phyloP scores from a whole-genome alignment of 805 yeast species.

The Candida mattraensis region DNA sequence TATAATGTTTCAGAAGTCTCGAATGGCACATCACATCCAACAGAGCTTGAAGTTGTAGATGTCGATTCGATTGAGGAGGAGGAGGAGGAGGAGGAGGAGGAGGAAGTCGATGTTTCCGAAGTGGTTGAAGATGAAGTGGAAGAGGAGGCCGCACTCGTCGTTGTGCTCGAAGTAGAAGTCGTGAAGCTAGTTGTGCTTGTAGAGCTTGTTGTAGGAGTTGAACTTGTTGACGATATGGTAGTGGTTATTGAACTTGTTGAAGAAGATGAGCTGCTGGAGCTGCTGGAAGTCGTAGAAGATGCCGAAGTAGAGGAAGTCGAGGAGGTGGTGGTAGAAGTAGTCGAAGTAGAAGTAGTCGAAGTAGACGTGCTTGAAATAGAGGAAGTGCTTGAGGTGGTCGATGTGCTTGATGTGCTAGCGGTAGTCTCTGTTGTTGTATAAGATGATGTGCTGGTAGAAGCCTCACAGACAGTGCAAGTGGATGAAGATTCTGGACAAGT shows the following conservation, averaged over 20 bases:
- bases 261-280: slow-evolving; percentile 6
- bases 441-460: neutral
- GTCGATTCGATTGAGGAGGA: slow-evolving; percentile 6
- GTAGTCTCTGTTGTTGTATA: slow-evolving; percentile 4
- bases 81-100: slow-evolving; percentile 8
- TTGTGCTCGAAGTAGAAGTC: slow-evolving; percentile 2
- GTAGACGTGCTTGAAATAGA: slow-evolving; percentile 6
- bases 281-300: slow-evolving; percentile 4
- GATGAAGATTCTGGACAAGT: neutral
- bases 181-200: slow-evolving; percentile 1
- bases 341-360: neutral
- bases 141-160: slow-evolving; percentile 6
- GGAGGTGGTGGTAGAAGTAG: slow-evolving; percentile 4
- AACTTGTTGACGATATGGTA: slow-evolving; percentile 1
- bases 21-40: slow-evolving; percentile 7
- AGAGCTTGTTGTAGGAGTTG: slow-evolving; percentile 4
- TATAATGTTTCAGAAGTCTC: slow-evolving; percentile 3
- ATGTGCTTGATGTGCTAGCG: slow-evolving; percentile 1
- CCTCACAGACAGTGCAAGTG: neutral
- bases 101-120: slow-evolving; percentile 8
- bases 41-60: slow-evolving; percentile 3
- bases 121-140: slow-evolving; percentile 1
- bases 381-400: slow-evolving; percentile 3
- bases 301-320: slow-evolving; percentile 8
- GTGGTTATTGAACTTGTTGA: slow-evolving; percentile 3